Evolutionary conservation across 2,329 filamentous ascomycete genomes (phyloP), one percentile per base, ranked within the genome.

Genomic region (Penicillium sp.): DNA sequence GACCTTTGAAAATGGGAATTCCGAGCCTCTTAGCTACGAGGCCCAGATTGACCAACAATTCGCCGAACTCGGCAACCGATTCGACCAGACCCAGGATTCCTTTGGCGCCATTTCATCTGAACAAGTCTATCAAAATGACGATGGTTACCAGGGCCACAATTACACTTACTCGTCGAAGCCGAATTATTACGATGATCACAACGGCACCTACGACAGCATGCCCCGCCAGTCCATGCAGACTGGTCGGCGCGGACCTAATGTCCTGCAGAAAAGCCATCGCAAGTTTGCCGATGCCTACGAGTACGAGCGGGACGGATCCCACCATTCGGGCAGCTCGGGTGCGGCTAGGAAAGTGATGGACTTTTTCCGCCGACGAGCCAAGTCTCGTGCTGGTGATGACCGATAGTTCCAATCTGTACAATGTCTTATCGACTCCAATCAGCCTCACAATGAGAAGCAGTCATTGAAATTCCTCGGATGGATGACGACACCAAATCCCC

Each of bases 321-420:
- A 88, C 55, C 88, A 93, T 71, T 88, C 88, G 35, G 94, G 94
- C 48, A 96, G 91, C 76, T 94, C 89, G 65, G 92, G 92, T 59
- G 91, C 93, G 3, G 93, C 93, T 14, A 89, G 93, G 75, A 88
- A 92, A 73, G 95, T 99, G 42, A 98, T 99, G 93, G 94, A 99
- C 79, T 97, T 98, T 78, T 99, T 99, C 82, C 85, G 95, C 70
- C 85, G 93, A 75, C 86, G 93, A 74, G 92, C 91, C 58, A 92
- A 89, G 79, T 91, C 89, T 68, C 83, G 90, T 72, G 85, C 83
- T 58, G 79, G 76, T 33, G 77, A 79, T 38, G 77, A 79, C 49
- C 75, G 73, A 59, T 78, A 72, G 72, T 52, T 49, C 38, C 42
- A 43, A 43, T 25, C 19, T 51, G 22, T 49, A 55, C 49, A 37